A percentile compares a stretch with the other conserved stretches of the same genome.
Conservation (phyloP, 495 filamentous ascomycete species). For the Darksidea phi region DNA sequence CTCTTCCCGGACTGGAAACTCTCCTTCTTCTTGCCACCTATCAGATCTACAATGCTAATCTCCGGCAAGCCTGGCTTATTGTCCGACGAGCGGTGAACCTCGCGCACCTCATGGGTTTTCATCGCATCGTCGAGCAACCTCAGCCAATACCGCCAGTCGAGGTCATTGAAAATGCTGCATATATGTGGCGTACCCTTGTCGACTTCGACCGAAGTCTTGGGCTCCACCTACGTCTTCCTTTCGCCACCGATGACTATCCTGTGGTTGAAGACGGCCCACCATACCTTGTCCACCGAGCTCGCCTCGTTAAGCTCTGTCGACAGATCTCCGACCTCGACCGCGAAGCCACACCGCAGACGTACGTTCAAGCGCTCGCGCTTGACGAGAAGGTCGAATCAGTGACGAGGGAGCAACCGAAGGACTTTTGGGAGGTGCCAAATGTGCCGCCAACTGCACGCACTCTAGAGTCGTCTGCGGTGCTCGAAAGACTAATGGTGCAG, state of each 20-base stretch:
- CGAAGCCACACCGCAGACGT: slow-evolving; percentile 20
- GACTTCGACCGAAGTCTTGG: slow-evolving; percentile 23
- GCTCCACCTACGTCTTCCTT: slow-evolving; percentile 29
- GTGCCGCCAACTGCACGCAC: slow-evolving; percentile 22
- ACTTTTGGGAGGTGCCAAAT: slow-evolving; percentile 31
- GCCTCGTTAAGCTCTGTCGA: slow-evolving; percentile 7
- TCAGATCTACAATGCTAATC: slow-evolving; percentile 23
- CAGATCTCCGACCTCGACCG: slow-evolving; percentile 21
- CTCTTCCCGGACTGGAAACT: slow-evolving; percentile 30
- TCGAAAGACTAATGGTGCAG: slow-evolving; percentile 22
- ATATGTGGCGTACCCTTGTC: slow-evolving; percentile 20
- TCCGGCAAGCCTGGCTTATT: slow-evolving; percentile 29
- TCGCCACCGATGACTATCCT: slow-evolving; percentile 28
- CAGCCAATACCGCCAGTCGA: slow-evolving; percentile 8
- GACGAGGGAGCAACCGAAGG: slow-evolving; percentile 20
- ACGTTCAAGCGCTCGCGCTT: slow-evolving; percentile 21
- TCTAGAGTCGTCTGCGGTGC: slow-evolving; percentile 16
- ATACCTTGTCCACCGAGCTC: slow-evolving; percentile 11
- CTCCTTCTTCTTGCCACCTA: slow-evolving; percentile 25
- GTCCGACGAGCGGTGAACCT: slow-evolving; percentile 24
- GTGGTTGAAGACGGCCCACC: slow-evolving; percentile 2
- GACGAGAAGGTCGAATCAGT: slow-evolving; percentile 29
- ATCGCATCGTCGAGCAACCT: slow-evolving; percentile 25
- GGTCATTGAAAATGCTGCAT: slow-evolving; percentile 16
- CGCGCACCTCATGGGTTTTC: slow-evolving; percentile 33